These are phyloP conservation scores for Cladobotryum protrusum DNA, from an alignment of 2,329 filamentous ascomycete species.

Conservation along the genomic window DNA sequence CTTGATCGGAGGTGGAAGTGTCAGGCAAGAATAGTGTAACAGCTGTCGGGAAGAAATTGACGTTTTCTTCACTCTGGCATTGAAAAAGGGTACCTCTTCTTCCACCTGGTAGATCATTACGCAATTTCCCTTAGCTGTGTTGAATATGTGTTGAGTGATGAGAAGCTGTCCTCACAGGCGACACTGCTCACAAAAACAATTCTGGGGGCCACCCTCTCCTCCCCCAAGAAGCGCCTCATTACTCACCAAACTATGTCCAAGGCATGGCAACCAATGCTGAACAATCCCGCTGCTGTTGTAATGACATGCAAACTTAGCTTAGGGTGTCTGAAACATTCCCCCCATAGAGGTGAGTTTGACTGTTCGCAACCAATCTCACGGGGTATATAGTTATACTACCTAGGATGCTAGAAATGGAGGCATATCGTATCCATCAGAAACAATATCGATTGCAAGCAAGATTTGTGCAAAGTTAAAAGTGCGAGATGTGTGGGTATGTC, in stretches of 20 bases:
- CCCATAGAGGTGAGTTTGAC: background rate
- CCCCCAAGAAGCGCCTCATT: background rate
- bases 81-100: background rate
- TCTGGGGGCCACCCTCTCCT: too few relatives aligned
- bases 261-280: too few relatives aligned
- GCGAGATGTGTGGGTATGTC: slow-evolving; percentile 24
- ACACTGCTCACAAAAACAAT: too few relatives aligned
- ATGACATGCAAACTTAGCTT: background rate
- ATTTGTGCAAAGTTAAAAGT: too few relatives aligned
- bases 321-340: slow-evolving; percentile 1
- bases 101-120: too few relatives aligned
- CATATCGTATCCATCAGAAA: background rate
- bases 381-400: background rate
- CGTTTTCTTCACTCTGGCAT: background rate
- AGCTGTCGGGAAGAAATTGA: background rate
- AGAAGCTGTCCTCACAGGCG: too few relatives aligned
- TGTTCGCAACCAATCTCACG: background rate
- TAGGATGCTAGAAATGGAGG: background rate
- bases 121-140: background rate
- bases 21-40: slow-evolving; percentile 6
- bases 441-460: too few relatives aligned
- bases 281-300: background rate
- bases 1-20: slow-evolving; percentile 2
- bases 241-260: background rate
- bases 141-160: too few relatives aligned